Evolutionary conservation across 2,329 filamentous ascomycete species (phyloP), one percentile per base, ranked within the genome.

Genomic region (Aureobasidium sp.): DNA sequence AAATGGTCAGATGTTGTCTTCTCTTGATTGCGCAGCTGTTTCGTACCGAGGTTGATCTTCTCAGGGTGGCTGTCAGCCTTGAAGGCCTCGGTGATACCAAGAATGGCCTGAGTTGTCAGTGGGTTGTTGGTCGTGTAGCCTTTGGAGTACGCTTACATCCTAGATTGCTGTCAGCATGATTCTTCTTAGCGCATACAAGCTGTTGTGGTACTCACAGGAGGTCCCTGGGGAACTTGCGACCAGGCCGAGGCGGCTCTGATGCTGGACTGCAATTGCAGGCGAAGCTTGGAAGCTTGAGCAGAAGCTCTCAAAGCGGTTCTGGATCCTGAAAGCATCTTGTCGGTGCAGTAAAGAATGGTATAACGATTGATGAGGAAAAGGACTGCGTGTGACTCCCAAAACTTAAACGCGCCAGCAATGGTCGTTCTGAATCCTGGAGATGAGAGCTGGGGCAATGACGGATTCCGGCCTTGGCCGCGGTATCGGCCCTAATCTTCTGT

Each of bases 1-100:
- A 2, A 42, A 39, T 7, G 37, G 48, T 61, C 54, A 57, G 62
- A 61, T 50, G 25, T 42, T 44, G 44, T 44, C 25, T 50, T 39
- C 4, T 53, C 10, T 30, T 25, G 21, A 27, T 50, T 6, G 45
- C 25, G 34, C 16, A 54, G 47, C 34, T 48, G 41, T 14, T n/a
- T 14, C 82, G 72, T 79, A 89, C 89, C 94, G 65, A 99, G 82
- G 82, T 97, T 97, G 83, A 99, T 97, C 86, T 97, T 99, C 81
- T 96, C 86, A 66, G 85, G 81, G 78, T 95, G 93, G 72, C 82
- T 84, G 76, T 99, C 94, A 77, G 92, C 92, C 84, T 97, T 99
- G 89, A 94, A 99, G 64, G 94, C 94, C 81, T 99, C 94, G 66
- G 94, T 97, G 79, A 99, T 91, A 76, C 90, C 88, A 63, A 91